A percentile compares a stretch with the other conserved stretches of the same genome.
Conservation (phyloP, 768 basidiomycete genomes). For the Rhodocollybia butyracea region DNA sequence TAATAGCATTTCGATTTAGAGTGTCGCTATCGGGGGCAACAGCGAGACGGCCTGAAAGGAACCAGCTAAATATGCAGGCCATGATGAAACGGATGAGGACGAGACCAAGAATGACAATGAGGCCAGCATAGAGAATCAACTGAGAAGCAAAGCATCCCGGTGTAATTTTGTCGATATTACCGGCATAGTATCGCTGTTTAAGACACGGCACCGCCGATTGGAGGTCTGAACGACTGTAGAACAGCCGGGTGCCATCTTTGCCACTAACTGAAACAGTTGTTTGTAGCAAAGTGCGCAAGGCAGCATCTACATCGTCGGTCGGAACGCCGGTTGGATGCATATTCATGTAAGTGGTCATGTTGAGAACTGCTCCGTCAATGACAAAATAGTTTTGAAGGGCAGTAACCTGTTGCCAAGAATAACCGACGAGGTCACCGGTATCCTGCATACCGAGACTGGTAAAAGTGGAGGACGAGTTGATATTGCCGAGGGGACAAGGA, state of each 20-base stretch:
- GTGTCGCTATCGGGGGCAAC: constrained; percentile 69
- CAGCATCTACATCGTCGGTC: constrained; percentile 76
- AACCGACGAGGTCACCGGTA: constrained; percentile 73
- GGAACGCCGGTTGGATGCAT: constrained; percentile 66
- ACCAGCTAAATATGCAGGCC: constrained; percentile 98
- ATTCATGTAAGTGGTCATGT: constrained; percentile 82
- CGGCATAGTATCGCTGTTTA: constrained; percentile 82
- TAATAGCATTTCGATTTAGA: constrained; percentile 81
- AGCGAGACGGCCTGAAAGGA: constrained; percentile 79
- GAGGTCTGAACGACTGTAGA: constrained; percentile 68
- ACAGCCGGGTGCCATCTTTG: constrained; percentile 88
- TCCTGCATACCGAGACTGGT: constrained; percentile 58
- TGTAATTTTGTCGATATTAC: constrained; percentile 94
- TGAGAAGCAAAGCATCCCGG: constrained; percentile 93
- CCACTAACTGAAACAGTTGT: constrained; percentile 50
- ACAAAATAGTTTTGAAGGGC: constrained; percentile 75
- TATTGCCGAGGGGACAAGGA: constrained; percentile 64
- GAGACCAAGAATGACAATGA: constrained; percentile 88
- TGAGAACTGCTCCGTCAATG: constrained; percentile 90
- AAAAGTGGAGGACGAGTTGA: constrained; percentile 56
- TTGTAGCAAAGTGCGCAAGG: constrained; percentile 72
- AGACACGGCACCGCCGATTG: constrained; percentile 76
- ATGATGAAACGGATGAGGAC: constrained; percentile 91
- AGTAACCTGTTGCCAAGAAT: constrained; percentile 88
- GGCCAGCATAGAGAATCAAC: constrained; percentile 84